Conservation (phyloP, 2,329 filamentous ascomycete genomes). For the Neopestalotiopsis sp. region DNA sequence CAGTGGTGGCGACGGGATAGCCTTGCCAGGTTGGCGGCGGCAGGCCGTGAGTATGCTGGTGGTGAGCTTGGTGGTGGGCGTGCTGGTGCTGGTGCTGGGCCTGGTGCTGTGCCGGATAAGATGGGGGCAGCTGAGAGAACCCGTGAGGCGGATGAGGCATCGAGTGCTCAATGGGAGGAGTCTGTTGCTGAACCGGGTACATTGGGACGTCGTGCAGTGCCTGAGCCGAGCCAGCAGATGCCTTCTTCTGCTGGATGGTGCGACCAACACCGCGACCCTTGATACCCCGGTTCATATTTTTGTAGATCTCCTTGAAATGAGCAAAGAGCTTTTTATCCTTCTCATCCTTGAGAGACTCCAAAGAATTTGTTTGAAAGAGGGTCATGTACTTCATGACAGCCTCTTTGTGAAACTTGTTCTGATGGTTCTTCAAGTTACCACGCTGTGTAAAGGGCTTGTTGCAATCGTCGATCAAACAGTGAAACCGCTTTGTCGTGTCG, state of each 20-base stretch:
- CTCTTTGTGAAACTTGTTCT: conserved; percentile 90
- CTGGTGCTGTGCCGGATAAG: conserved; percentile 29
- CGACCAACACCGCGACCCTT: conserved; percentile 91
- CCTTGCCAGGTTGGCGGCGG: conserved; percentile 1
- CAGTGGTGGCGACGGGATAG: neutral
- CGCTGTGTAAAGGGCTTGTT: conserved; percentile 88
- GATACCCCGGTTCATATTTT: conserved; percentile 98
- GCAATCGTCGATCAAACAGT: conserved; percentile 82
- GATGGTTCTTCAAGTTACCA: conserved; percentile 86
- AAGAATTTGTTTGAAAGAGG: conserved; percentile 66
- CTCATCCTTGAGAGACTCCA: conserved; percentile 73
- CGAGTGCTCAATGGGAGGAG: conserved; percentile 23
- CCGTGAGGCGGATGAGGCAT: conserved; percentile 32
- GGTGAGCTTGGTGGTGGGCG: conserved; percentile 28
- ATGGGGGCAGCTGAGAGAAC: conserved; percentile 35
- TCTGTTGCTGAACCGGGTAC: conserved; percentile 25
- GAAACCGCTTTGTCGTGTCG: conserved; percentile 76
- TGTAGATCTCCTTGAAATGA: conserved; percentile 70
- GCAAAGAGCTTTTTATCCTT: conserved; percentile 74
- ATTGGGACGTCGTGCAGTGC: neutral
- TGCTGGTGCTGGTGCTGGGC: neutral
- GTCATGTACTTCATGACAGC: conserved; percentile 72
- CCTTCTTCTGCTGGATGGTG: conserved; percentile 51
- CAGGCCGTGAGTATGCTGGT: conserved; percentile 20
- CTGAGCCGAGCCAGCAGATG: neutral